phyloP scores from a whole-genome alignment of 768 basidiomycete species.

The Paxillus involutus region DNA sequence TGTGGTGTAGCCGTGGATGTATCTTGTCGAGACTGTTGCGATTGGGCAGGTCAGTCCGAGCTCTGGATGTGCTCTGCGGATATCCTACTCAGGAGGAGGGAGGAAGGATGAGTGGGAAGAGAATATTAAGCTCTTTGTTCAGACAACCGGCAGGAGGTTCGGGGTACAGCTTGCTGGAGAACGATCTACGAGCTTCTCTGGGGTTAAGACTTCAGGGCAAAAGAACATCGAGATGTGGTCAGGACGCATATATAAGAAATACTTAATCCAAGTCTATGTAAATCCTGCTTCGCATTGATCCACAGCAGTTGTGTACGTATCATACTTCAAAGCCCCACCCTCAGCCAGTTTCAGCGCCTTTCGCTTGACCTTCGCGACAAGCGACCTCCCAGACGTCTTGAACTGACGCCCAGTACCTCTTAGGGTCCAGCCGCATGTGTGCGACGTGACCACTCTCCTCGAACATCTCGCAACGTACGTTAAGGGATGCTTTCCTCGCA shows the following conservation, averaged over 20 bases:
- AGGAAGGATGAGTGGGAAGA: background rate
- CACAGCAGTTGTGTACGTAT: background rate
- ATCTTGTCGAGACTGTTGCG: conserved; percentile 1
- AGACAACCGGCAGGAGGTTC: background rate
- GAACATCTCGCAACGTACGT: conserved; percentile 29
- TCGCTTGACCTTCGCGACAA: conserved; percentile 1
- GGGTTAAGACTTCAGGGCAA: too few relatives aligned
- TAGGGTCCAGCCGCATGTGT: conserved; percentile 31
- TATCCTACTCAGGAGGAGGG: background rate
- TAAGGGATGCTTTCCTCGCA: conserved; percentile 23
- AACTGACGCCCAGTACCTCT: conserved; percentile 27
- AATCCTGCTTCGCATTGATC: background rate
- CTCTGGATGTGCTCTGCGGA: conserved; percentile 3
- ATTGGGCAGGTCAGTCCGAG: background rate
- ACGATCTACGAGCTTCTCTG: too few relatives aligned
- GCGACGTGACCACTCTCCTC: conserved; percentile 36
- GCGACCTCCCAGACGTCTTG: conserved; percentile 19
- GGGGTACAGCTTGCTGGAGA: background rate
- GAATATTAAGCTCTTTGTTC: background rate
- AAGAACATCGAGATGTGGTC: too few relatives aligned
- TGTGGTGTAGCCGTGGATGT: conserved; percentile 4
- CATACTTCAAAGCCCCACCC: background rate
- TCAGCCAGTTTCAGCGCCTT: background rate
- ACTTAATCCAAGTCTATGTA: too few relatives aligned
- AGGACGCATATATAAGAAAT: too few relatives aligned